phyloP scores from a whole-genome alignment of 495 filamentous ascomycete genomes.

The Parachaetomium inaequale region DNA sequence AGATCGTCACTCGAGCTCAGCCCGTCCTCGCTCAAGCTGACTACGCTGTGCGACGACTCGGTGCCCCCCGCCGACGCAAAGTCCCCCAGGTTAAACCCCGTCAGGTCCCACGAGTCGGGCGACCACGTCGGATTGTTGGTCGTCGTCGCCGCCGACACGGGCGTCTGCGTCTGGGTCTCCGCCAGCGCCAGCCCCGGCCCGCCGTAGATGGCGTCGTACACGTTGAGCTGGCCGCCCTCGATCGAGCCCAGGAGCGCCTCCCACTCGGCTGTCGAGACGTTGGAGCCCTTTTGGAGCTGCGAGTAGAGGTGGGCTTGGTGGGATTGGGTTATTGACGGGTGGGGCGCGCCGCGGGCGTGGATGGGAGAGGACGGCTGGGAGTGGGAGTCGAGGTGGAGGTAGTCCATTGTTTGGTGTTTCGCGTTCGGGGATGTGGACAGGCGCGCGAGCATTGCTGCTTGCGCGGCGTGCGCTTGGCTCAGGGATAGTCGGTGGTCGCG shows the following conservation, averaged over 20 bases:
- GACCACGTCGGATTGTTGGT: constrained; percentile 41
- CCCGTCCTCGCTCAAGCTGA: constrained; percentile 76
- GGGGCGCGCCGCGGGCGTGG: constrained; percentile 34
- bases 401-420: constrained; percentile 40
- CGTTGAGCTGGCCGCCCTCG: constrained; percentile 71
- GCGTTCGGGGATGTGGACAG: constrained; percentile 28
- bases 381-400: constrained; percentile 38
- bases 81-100: constrained; percentile 47
- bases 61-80: constrained; percentile 30
- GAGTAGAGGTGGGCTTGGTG: constrained; percentile 30
- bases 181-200: constrained; percentile 51
- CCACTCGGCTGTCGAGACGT: constrained; percentile 66
- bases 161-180: constrained; percentile 30
- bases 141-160: constrained; percentile 28
- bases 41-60: constrained; percentile 59
- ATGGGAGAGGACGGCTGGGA: constrained; percentile 37
- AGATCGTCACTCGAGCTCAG: constrained; percentile 55
- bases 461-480: constrained; percentile 32
- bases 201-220: constrained; percentile 82
- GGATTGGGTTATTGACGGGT: constrained; percentile 15
- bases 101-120: constrained; percentile 54
- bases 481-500: constrained; percentile 46
- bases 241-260: constrained; percentile 72
- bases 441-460: constrained; percentile 32
- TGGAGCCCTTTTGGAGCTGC: constrained; percentile 30